Percentiles rank a stretch among this genome's conserved stretches.
phyloP scores from a whole-genome alignment of 2,329 filamentous ascomycete species.

The Aspergillus uvarum region DNA sequence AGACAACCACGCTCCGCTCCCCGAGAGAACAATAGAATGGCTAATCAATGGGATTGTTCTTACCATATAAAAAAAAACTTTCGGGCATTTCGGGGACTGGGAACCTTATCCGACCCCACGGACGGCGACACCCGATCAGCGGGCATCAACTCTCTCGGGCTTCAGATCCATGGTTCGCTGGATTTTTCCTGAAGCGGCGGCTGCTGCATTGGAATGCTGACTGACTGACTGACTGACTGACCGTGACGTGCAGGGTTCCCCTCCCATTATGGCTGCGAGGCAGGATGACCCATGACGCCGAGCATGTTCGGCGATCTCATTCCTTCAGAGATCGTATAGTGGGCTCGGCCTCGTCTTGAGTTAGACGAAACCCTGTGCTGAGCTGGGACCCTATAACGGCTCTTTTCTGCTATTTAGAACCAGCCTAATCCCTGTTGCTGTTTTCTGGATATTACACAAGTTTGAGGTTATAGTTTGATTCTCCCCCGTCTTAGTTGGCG shows the following conservation, averaged over 20 bases:
- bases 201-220: neutral
- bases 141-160: neutral
- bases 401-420: neutral
- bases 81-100: neutral
- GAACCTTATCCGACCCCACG: neutral
- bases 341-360: neutral
- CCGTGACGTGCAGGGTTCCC: neutral
- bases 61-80: neutral
- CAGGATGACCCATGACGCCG: neutral
- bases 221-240: neutral
- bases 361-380: neutral
- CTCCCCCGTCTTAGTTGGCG: neutral
- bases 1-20: neutral
- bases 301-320: neutral
- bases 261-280: neutral
- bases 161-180: neutral
- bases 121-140: neutral
- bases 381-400: neutral
- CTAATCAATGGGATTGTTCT: neutral
- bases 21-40: neutral
- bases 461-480: neutral
- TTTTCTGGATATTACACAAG: neutral
- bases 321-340: neutral
- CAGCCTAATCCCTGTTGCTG: neutral
- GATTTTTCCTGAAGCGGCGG: neutral